Evolutionary conservation across 305 asterid genomes (phyloP).

Genomic region (Solanum aculeatissimum): DNA sequence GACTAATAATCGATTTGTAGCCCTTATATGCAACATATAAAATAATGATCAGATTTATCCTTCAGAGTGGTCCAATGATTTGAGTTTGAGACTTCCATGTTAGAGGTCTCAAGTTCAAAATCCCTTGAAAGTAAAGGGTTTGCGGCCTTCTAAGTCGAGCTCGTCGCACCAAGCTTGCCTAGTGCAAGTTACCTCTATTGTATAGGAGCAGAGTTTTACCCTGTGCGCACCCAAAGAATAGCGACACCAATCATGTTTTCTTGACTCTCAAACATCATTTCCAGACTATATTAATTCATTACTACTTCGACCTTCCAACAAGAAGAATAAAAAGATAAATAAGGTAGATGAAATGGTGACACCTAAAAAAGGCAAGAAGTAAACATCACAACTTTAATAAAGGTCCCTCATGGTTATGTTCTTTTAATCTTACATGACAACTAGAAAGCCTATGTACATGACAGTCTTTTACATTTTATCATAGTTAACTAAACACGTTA

Average conservation of each 20-base stretch:
- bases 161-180: too few relatives aligned
- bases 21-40: neutral
- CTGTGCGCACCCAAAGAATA: too few relatives aligned
- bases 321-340: neutral
- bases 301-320: neutral
- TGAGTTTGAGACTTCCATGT: too few relatives aligned
- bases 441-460: neutral
- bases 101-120: too few relatives aligned
- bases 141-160: too few relatives aligned
- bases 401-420: neutral
- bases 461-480: neutral
- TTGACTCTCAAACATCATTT: neutral
- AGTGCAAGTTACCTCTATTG: too few relatives aligned
- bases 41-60: neutral
- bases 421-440: neutral
- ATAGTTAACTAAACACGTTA: constrained; percentile 13
- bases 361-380: constrained; percentile 1
- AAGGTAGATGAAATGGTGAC: neutral
- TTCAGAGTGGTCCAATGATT: too few relatives aligned
- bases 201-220: too few relatives aligned
- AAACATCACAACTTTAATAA: neutral
- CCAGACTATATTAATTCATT: neutral
- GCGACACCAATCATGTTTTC: accelerated
- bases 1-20: too few relatives aligned
- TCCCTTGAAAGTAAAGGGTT: too few relatives aligned